Base-by-base conservation (phyloP, 2,329 filamentous ascomycete genomes). In the Aphanoascus verrucosus region DNA sequence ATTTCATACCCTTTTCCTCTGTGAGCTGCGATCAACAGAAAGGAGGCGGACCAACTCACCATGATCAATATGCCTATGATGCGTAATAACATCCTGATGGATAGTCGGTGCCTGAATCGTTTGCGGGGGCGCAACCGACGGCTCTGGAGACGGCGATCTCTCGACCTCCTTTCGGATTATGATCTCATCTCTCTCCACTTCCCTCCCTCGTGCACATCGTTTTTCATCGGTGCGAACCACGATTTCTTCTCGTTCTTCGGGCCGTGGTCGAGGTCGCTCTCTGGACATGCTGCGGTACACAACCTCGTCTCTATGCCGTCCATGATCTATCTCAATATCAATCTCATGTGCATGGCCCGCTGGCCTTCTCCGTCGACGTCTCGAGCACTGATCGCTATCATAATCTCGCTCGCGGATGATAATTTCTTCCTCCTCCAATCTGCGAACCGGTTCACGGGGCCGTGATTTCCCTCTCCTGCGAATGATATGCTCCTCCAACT, bases 1-100 rank as follows among this genome's bases (percentile, higher is more conserved):
- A 49, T 48, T 37, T 63, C 60, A 42, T 58, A 67, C 17, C 62
- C 67, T 68, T 45, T 32, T 5, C 23, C 2, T 7, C 19, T 15
- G 38, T 48, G 17, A 55, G 15, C 35, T 14, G 5, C 31, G 19
- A 8, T 40, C 5, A 17, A 23, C 12, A 9, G 14, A 14, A 8
- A 5, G 4, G 23, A 9, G 17, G 28, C 69, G 52, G 69, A 68
- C n/a, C 6, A 5, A 41, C 60, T 52, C 59, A 88, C 86, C 89
- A 70, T 94, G 88, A 64, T 94, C 86, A 61, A 94, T 85, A 64
- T 91, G 86, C 55, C 84, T 80, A 66, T 93, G 91, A 69, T 93
- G 87, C 0, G 88, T 94, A 59, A 94, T 90, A 55, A 94, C 83
- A 65, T 95, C 87, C 63, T 91, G 82, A 69, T 91, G 86, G 61